Percentiles rank a stretch among this genome's conserved stretches.
Evolutionary conservation across 2,329 filamentous ascomycete genomes (phyloP).

Genomic region (Curvularia eragrostidis): DNA sequence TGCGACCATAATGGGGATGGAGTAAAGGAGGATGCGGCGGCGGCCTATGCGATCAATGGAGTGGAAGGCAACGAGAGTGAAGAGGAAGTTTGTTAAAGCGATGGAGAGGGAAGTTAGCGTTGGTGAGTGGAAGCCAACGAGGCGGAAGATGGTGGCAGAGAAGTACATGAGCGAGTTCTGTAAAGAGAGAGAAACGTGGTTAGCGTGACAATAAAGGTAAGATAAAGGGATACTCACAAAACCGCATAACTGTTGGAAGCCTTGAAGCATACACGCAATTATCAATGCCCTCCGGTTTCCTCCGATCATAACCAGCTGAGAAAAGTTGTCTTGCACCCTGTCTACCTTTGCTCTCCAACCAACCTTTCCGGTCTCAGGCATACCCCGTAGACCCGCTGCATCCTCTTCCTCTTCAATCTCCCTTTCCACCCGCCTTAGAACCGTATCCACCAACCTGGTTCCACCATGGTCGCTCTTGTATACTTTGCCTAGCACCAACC

Average conservation of each 20-base stretch:
- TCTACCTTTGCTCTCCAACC: constrained; percentile 50
- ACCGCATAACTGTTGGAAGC: constrained; percentile 82
- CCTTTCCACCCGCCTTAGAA: constrained; percentile 73
- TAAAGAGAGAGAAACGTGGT: neutral
- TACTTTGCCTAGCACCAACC: constrained; percentile 67
- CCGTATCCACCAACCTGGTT: constrained; percentile 60
- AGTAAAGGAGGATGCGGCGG: constrained; percentile 73
- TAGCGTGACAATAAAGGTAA: neutral
- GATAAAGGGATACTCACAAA: constrained; percentile 41
- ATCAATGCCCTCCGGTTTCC: constrained; percentile 75
- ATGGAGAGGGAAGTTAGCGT: constrained; percentile 55
- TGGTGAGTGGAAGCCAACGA: constrained; percentile 55
- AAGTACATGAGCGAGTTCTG: constrained; percentile 59
- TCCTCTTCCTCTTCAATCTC: constrained; percentile 76
- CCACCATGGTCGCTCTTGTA: constrained; percentile 56
- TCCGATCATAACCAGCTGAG: constrained; percentile 51
- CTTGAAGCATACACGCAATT: constrained; percentile 87
- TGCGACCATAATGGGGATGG: constrained; percentile 81
- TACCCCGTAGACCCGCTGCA: constrained; percentile 50
- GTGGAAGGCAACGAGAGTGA: constrained; percentile 55
- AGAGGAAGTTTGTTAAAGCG: constrained; percentile 55
- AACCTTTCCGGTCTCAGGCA: constrained; percentile 39
- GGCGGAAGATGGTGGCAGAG: constrained; percentile 55
- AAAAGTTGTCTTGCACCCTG: constrained; percentile 62
- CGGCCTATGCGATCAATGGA: constrained; percentile 55